Evolutionary conservation across 2,329 filamentous ascomycete species (phyloP).

Genomic region (Penicillium occitanis): DNA sequence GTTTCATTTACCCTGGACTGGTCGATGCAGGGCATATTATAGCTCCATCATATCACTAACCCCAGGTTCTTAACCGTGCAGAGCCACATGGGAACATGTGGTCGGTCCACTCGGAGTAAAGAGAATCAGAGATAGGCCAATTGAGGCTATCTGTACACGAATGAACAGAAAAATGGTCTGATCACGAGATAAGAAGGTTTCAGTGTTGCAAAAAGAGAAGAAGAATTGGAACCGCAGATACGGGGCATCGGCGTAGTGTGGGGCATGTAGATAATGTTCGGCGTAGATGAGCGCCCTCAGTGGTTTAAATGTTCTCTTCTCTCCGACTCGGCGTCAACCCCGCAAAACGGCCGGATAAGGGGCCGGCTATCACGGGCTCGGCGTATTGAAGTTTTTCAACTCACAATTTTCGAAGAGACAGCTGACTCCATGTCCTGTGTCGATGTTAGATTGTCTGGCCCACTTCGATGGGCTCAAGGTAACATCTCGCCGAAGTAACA

Average conservation of each 20-base stretch:
- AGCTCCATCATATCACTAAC: slow-evolving; percentile 11
- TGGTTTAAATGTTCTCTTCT: not conserved
- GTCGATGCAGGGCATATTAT: slow-evolving; percentile 14
- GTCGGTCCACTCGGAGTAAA: slow-evolving; percentile 11
- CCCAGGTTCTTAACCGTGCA: slow-evolving; percentile 7
- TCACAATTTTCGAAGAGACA: not conserved
- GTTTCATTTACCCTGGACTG: slow-evolving; percentile 3
- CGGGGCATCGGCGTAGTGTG: slow-evolving; percentile 14
- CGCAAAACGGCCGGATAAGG: slow-evolving; percentile 15
- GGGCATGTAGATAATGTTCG: not conserved
- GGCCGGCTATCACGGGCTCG: not conserved
- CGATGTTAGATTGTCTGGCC: not conserved
- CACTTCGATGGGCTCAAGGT: not conserved
- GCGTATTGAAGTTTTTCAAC: not conserved
- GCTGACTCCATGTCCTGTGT: not conserved
- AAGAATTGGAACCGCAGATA: not conserved
- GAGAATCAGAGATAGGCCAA: not conserved
- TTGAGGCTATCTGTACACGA: not conserved
- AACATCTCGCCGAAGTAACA: not conserved
- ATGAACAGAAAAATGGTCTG: not conserved
- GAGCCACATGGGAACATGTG: not conserved
- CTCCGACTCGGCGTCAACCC: slow-evolving; percentile 11
- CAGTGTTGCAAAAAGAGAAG: not conserved
- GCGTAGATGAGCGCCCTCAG: not conserved
- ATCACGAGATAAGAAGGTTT: slow-evolving; percentile 9